Evolutionary conservation across 139 green algal genomes (phyloP).

Genomic region (Chloropicon primus): DNA sequence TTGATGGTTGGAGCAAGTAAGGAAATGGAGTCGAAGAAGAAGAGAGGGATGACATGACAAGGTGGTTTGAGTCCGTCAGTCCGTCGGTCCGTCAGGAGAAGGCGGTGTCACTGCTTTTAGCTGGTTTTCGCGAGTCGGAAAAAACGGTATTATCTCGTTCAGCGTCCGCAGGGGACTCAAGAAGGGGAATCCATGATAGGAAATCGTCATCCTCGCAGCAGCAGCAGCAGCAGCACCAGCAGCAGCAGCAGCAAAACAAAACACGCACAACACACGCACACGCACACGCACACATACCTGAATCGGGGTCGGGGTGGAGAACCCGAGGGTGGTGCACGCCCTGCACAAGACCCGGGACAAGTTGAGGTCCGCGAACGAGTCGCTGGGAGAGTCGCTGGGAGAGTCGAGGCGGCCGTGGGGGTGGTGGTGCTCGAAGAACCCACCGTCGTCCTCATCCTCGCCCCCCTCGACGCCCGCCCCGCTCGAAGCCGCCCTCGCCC

Average conservation of each 20-base stretch:
- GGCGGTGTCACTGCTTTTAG: too few relatives aligned
- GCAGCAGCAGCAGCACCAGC: too few relatives aligned
- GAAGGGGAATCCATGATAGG: not conserved
- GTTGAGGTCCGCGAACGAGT: slow-evolving; percentile 71
- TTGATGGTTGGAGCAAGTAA: too few relatives aligned
- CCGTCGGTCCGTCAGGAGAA: too few relatives aligned
- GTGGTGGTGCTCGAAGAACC: too few relatives aligned
- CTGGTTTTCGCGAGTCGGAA: too few relatives aligned
- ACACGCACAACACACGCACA: slow-evolving; percentile 10
- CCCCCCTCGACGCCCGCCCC: too few relatives aligned
- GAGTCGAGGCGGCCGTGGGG: too few relatives aligned
- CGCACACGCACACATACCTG: slow-evolving; percentile 35
- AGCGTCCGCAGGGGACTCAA: not conserved
- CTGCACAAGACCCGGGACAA: slow-evolving; percentile 73
- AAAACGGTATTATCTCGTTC: not conserved
- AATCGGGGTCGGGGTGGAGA: slow-evolving; percentile 81
- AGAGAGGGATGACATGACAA: too few relatives aligned
- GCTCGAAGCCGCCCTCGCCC: not conserved
- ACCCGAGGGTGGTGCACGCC: slow-evolving; percentile 76
- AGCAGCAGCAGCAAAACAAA: not conserved
- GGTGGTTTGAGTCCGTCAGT: not conserved
- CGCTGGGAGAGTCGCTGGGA: not conserved
- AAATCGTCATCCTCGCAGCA: not conserved
- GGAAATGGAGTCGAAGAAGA: too few relatives aligned
- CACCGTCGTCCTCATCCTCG: not conserved